Evolutionary conservation across 2,329 filamentous ascomycete species (phyloP).

Genomic region (Fusarium circinatum): DNA sequence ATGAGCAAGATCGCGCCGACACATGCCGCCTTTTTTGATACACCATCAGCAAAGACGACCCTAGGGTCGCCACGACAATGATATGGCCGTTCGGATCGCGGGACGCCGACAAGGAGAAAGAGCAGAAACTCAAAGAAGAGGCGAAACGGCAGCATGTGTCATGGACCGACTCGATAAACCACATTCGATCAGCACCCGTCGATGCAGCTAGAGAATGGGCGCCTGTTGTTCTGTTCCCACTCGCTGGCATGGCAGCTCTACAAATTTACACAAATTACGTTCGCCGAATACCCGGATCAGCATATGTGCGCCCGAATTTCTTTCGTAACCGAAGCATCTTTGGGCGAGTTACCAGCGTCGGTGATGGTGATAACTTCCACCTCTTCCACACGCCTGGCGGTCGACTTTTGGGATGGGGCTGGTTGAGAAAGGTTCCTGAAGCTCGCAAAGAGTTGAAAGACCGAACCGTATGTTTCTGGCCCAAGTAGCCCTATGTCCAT

Average conservation of each 20-base stretch:
- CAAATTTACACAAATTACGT: constrained; percentile 79
- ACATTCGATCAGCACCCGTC: constrained; percentile 44
- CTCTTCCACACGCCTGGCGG: constrained; percentile 96
- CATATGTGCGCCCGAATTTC: constrained; percentile 77
- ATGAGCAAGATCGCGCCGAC: constrained; percentile 6
- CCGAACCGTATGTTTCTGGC: constrained; percentile 71
- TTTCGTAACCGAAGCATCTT: constrained; percentile 82
- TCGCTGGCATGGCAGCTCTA: constrained; percentile 52
- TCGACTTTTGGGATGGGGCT: constrained; percentile 88
- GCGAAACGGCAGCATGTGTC: constrained; percentile 45
- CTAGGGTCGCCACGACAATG: constrained; percentile 50
- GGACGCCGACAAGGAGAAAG: constrained; percentile 36
- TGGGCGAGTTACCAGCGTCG: constrained; percentile 90
- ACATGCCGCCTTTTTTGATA: constrained; percentile 26
- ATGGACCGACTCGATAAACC: constrained; percentile 53
- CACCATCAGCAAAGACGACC: constrained; percentile 38
- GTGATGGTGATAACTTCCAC: constrained; percentile 96
- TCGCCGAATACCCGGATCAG: constrained; percentile 82
- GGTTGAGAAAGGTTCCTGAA: constrained; percentile 79
- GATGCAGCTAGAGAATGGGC: constrained; percentile 53
- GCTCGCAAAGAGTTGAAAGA: constrained; percentile 76
- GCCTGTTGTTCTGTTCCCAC: constrained; percentile 51
- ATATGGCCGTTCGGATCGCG: constrained; percentile 54
- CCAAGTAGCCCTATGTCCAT: neutral
- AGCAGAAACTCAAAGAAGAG: constrained; percentile 31